Evolutionary conservation across 306 rosid genomes (phyloP), one percentile per base, ranked within the genome.

Genomic region (Erythrophleum fordii): DNA sequence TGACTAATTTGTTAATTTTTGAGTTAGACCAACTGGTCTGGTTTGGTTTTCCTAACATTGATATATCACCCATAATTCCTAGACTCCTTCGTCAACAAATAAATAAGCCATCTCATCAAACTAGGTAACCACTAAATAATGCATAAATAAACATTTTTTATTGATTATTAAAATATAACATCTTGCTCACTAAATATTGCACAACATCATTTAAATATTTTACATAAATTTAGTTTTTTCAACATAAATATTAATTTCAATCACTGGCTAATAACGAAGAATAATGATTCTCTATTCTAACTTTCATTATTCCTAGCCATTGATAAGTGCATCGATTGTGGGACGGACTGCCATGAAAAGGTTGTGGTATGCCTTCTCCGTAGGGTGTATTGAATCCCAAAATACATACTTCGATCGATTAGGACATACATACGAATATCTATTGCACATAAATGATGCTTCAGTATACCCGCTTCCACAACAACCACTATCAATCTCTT

Each of bases 331-430:
- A 80, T 90, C 91, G 18, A 92, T 0, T n/a, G 28, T 11, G 6
- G 86, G 78, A 42, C 84, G 86, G 1, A 58, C 34, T 3, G 51
- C 51, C 44, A 65, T 5, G 58, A 85, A 90, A 16, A 89, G 0
- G 41, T 18, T 34, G 55, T 84, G 35, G 52, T 91, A 91, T 18
- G 86, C 70, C 78, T 60, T 83, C 83, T 91, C 81, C 1, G 95
- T 83, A 1, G 94, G 92, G 53, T 93, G 97, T 45, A 93, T 85
- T 28, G 97, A 89, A 69, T 93, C 97, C 91, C 91, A 93, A 46
- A 92, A 93, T 1, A 93, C 72, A 74, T 88, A 91, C 46, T 91
- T 91, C 1, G 87, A 51, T 25, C 91, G 73, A 85, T 93, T 90
- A 22, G 87, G 48, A 53, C 97, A 93, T 23, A 85, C 87, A 12